Evolutionary conservation across 345 rosid genomes (phyloP), one percentile per base, ranked within the genome.

Genomic region (Brassica carinata): DNA sequence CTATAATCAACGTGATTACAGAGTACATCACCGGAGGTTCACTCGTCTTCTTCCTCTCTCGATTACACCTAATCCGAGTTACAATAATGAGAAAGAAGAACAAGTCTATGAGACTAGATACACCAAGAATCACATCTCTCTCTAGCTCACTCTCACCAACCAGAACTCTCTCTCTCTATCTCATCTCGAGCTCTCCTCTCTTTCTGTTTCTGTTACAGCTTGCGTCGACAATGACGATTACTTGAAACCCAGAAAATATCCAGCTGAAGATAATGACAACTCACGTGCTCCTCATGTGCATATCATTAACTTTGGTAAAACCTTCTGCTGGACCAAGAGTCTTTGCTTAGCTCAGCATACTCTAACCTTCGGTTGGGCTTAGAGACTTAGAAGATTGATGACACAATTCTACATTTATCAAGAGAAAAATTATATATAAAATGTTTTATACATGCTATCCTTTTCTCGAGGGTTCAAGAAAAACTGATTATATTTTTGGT

Each of bases 401-500:
- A 10, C 13, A 40, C 9, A 40, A 40, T 40, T 8, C 14, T 10
- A 40, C 48, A 40, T 33, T 33, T 9, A 40, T 10, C 48, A 40
- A 10, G 9, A 40, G 48, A 40, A 40, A 40, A 40, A 40, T 40
- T 40, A 40, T 40, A 40, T 40, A 2, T 10, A 40, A 9, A 40
- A 40, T 40, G 48, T 10, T 40, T 40, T 40, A 40, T 40, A 40
- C 48, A 40, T 40, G 48, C 48, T 9, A 40, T 9, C 13, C 48
- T 3, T 40, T 40, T 10, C 48, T 40, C 1, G 4, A 40, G 14
- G 43, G 48, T 40, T 40, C 48, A 40, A 7, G 5, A 30, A 62
- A 27, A 30, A 79, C 64, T 73, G 65, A 79, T 62, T 5, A 67
- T 5, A 0, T 7, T 36, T 74, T 83, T 77, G 17, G 31, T 69